phyloP scores from a whole-genome alignment of 1,139 yeast species.

The Suhomyces maxii region DNA sequence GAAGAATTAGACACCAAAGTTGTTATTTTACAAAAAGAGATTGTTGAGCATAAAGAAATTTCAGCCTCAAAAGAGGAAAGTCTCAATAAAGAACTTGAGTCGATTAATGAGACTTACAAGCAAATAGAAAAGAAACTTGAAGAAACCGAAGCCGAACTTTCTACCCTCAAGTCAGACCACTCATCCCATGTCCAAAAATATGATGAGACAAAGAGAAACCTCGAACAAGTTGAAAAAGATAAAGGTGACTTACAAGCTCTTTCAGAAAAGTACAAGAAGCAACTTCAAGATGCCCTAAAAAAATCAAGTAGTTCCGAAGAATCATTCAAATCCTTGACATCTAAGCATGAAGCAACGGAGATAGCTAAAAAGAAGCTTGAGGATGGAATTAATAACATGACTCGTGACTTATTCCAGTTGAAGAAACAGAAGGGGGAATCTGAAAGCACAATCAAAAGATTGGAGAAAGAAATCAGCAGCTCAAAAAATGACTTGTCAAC shows the following conservation, averaged over 20 bases:
- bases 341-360: slow-evolving; percentile 30
- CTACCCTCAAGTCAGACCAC: slow-evolving; percentile 22
- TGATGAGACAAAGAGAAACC: slow-evolving; percentile 9
- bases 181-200: slow-evolving; percentile 3
- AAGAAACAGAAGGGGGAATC: slow-evolving; percentile 58
- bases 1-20: slow-evolving; percentile 58
- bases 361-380: slow-evolving; percentile 69
- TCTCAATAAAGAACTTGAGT: slow-evolving; percentile 26
- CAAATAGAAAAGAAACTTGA: slow-evolving; percentile 37
- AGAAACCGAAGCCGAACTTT: slow-evolving; percentile 35
- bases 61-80: slow-evolving; percentile 25
- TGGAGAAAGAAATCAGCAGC: slow-evolving; percentile 39
- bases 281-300: slow-evolving; percentile 32
- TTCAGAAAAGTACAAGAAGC: slow-evolving; percentile 28
- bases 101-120: slow-evolving; percentile 22
- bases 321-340: slow-evolving; percentile 21
- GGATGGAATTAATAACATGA: slow-evolving; percentile 88
- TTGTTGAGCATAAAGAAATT: slow-evolving; percentile 25
- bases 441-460: slow-evolving; percentile 42
- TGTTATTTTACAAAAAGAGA: slow-evolving; percentile 23
- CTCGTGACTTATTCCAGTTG: slow-evolving; percentile 70
- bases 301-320: slow-evolving; percentile 24
- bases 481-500: slow-evolving; percentile 13
- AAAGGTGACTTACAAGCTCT: slow-evolving; percentile 24
- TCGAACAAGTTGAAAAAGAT: slow-evolving; percentile 12